Conservation (phyloP, 2,329 filamentous ascomycete species). For the Ilyonectria destructans region DNA sequence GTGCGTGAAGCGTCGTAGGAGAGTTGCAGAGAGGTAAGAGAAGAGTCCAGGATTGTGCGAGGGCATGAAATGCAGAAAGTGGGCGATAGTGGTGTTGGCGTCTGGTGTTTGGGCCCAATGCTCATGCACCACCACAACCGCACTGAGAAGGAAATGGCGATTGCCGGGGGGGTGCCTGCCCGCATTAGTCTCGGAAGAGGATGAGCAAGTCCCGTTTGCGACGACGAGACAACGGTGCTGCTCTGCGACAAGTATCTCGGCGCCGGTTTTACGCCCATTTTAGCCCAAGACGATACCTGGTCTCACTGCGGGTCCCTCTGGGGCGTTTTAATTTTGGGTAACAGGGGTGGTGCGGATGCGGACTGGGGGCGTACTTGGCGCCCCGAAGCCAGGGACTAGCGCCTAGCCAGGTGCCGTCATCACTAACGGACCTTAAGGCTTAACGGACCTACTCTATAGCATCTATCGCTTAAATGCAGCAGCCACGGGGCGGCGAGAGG, state of each 20-base stretch:
- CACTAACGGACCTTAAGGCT: conserved; percentile 34
- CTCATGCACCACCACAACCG: conserved; percentile 37
- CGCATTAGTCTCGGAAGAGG: conserved; percentile 22
- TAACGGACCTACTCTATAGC: no score
- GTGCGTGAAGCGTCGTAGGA: conserved; percentile 1
- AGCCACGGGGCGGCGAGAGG: neutral
- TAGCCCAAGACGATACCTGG: conserved; percentile 37
- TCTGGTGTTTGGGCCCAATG: conserved; percentile 49
- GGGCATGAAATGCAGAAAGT: conserved; percentile 40
- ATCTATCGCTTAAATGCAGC: conserved; percentile 11
- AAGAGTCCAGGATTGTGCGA: conserved; percentile 37
- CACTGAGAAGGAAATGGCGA: conserved; percentile 45
- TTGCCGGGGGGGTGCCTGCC: conserved; percentile 41
- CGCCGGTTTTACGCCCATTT: conserved; percentile 9
- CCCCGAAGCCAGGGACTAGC: conserved; percentile 28
- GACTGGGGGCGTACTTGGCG: conserved; percentile 36
- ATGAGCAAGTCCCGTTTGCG: conserved; percentile 39
- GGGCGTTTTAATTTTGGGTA: conserved; percentile 51
- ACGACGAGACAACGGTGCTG: conserved; percentile 32
- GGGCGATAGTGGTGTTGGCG: conserved; percentile 40
- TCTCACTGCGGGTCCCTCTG: conserved; percentile 28
- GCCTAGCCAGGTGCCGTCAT: conserved; percentile 36
- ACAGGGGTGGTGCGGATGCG: conserved; percentile 47
- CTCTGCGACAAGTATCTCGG: conserved; percentile 34
- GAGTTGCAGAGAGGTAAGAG: conserved; percentile 23